These are phyloP conservation scores for Adansonia digitata DNA, from an alignment of 345 rosid species.

Conservation along the genomic window DNA sequence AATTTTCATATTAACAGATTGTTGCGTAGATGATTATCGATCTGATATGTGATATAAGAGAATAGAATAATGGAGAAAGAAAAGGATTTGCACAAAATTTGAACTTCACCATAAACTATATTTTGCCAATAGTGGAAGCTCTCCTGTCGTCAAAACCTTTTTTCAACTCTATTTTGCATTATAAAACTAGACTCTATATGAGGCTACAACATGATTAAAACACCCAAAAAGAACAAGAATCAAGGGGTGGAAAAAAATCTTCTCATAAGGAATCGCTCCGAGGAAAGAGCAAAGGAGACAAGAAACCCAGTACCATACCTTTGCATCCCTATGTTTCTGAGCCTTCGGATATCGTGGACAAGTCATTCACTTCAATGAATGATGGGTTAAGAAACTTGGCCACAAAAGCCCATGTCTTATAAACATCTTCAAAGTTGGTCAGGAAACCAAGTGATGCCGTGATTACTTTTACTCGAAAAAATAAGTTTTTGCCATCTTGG, in stretches of 20 bases:
- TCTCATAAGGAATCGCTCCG: slow-evolving; percentile 15
- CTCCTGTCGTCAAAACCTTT: not conserved
- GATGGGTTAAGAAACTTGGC: slow-evolving; percentile 54
- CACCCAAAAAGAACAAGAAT: slow-evolving; percentile 24
- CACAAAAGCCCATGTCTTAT: slow-evolving; percentile 59
- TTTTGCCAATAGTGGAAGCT: not conserved
- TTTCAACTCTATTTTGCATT: slow-evolving; percentile 20
- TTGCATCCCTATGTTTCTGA: slow-evolving; percentile 29
- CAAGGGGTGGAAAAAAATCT: slow-evolving; percentile 23
- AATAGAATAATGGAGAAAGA: not conserved
- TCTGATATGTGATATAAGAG: not conserved
- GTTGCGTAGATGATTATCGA: not conserved
- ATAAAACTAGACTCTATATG: slow-evolving; percentile 31
- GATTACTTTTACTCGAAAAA: slow-evolving; percentile 55
- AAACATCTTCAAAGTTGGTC: slow-evolving; percentile 66
- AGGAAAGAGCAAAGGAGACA: slow-evolving; percentile 14
- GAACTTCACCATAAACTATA: not conserved
- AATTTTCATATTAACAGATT: not conserved
- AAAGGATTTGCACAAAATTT: not conserved
- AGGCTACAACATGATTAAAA: slow-evolving; percentile 17
- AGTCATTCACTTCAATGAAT: slow-evolving; percentile 29
- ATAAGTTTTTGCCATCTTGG: slow-evolving; percentile 37
- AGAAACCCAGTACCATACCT: slow-evolving; percentile 19
- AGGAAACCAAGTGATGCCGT: slow-evolving; percentile 67
- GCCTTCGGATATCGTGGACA: slow-evolving; percentile 40